Evolutionary conservation across 2,329 filamentous ascomycete genomes (phyloP), one percentile per base, ranked within the genome.

Genomic region (Graphiopsis chlorocephala): DNA sequence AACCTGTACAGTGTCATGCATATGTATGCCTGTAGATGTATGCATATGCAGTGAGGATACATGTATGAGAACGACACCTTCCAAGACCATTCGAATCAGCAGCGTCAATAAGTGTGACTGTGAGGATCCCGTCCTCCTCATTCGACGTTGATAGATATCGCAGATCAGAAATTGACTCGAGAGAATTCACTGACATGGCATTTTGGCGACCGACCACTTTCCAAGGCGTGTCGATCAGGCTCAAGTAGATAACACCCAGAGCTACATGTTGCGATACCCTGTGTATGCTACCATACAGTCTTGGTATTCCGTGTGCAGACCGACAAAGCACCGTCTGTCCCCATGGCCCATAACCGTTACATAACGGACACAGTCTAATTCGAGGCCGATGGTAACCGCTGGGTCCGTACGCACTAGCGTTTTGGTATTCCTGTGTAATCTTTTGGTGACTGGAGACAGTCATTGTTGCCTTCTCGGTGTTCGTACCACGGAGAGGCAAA

Each of bases 371-470:
- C 50, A 53, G 26, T 20, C 50, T 26, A 52, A 53, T 53, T 53
- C 17, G 42, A 59, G 38, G 56, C 56, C 56, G 56, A 48, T 59
- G 45, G 35, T 59, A 59, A 31, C 56, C 56, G 56, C 38, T 59
- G 56, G 35, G 35, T 59, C 35, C 56, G n/a, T 47, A 59, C 56
- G 38, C 35, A 38, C 56, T 59, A 59, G 56, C 29, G 50, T 53
- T 29, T 29, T 10, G 50, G 12, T 23, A 6, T 20, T 31, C 38
- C 11, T 47, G 12, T 35, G 28, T 11, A 28, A 56, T 26, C 20
- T 20, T n/a, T 17, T 25, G 2, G 3, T 33, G n/a, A 56, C 12
- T 35, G 15, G 35, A 42, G 38, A 23, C n/a, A 45, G 8, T 11
- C 8, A 4, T 11, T 20, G 7, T 4, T 20, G n/a, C 10, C 38